Evolutionary conservation across 75 land plant species (phyloP).

Genomic region (Isoetes taiwanensis): DNA sequence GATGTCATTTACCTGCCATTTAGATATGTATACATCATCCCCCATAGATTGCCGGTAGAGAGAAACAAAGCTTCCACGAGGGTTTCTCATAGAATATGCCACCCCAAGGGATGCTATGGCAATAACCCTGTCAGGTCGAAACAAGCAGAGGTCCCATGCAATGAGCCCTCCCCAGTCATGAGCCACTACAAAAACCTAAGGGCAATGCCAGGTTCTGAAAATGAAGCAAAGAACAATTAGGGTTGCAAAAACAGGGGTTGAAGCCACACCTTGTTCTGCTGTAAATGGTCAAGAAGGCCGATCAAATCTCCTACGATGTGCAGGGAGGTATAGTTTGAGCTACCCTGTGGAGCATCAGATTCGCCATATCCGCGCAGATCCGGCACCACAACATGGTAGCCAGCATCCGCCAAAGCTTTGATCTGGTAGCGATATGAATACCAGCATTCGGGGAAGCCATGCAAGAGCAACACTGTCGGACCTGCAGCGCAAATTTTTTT

Average conservation of each 20-base stretch:
- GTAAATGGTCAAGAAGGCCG: neutral
- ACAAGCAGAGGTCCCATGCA: neutral
- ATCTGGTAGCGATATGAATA: conserved; percentile 2
- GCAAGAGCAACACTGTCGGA: neutral
- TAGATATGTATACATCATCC: neutral
- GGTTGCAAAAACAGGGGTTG: neutral
- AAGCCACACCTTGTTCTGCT: neutral
- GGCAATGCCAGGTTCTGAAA: neutral
- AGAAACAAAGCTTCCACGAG: neutral
- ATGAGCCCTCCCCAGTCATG: conserved; percentile 2
- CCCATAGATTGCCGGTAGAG: neutral
- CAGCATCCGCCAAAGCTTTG: neutral
- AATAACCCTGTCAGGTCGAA: neutral
- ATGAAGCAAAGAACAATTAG: neutral
- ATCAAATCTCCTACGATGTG: neutral
- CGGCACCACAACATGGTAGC: neutral
- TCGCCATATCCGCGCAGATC: neutral
- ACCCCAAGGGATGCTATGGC: neutral
- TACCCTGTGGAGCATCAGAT: neutral
- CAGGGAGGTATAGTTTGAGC: neutral
- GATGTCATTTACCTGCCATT: neutral
- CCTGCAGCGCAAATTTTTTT: neutral
- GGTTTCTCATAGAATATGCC: neutral
- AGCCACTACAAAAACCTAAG: neutral
- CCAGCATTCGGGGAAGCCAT: conserved; percentile 2